Base-by-base conservation (phyloP, 192 early-diverging fungal species). In the Cladochytrium replicatum region DNA sequence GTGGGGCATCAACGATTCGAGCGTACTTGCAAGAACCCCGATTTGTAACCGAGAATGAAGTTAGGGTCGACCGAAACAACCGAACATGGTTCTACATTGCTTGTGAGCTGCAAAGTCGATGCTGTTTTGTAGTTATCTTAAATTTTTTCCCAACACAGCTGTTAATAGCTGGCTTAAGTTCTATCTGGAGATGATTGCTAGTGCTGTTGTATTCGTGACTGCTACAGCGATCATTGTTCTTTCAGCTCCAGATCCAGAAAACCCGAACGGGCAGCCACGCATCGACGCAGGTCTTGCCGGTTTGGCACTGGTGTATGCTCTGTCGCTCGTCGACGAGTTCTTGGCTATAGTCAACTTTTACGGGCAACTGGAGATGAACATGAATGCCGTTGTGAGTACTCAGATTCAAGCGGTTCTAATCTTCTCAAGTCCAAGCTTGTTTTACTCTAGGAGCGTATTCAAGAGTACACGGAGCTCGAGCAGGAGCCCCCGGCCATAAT, bases 251-350 rank as follows among this genome's bases (percentile, higher is more conserved):
- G n/a, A n/a, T n/a, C n/a, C n/a, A n/a, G n/a, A n/a, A n/a, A n/a
- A n/a, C 29, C 38, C 26, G n/a, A n/a, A n/a, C n/a, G n/a, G n/a
- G n/a, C n/a, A n/a, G n/a, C n/a, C n/a, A 32, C n/a, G 22, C 11
- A 67, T 90, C 28, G 84, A 88, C 54, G 82, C 86, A 0, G 88
- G 88, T 4, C 62, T 88, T 50, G 86, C 87, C 26, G 91, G 85
- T 37, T 75, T 94, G 43, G 75, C 77, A 34, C 72, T 94, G 26
- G 72, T 72, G 49, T 90, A 90, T 44, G 68, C 87, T 0, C 70
- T 91, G 5, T 76, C 76, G 53, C 89, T 88, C 24, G 72, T 86
- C 44, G 78, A 86, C 4, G 15, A 24, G 29, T 31, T 64, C 8
- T 30, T 40, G 6, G 29, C 29, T 37, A n/a, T 63, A 6, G 46